Evolutionary conservation across 352 stramenopile species (phyloP).

Genomic region (Phytophthora sp.): DNA sequence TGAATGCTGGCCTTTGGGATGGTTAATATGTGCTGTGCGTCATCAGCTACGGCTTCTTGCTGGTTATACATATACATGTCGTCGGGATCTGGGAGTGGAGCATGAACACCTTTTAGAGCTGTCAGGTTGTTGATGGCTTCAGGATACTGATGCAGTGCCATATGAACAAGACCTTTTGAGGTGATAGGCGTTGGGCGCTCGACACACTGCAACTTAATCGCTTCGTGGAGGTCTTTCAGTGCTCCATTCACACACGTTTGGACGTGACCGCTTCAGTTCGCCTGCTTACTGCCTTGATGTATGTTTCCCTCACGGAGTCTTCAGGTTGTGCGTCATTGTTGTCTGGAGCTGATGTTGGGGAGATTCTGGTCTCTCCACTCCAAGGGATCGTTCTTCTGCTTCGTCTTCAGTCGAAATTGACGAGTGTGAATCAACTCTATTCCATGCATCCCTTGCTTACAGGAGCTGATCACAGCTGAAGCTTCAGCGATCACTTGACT

Average conservation of each 20-base stretch:
- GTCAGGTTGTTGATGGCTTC: conserved; percentile 54
- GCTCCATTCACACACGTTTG: conserved; percentile 22
- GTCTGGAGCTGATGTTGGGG: background rate
- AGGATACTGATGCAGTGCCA: conserved; percentile 36
- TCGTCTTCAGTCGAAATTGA: conserved; percentile 16
- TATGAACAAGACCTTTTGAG: conserved; percentile 51
- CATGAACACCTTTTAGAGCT: conserved; percentile 35
- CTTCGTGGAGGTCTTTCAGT: conserved; percentile 42
- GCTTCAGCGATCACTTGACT: conserved; percentile 28
- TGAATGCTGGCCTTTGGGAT: conserved; percentile 39
- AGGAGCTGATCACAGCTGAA: conserved; percentile 23
- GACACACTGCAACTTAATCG: conserved; percentile 25
- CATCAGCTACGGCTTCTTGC: conserved; percentile 18
- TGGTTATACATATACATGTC: conserved; percentile 23
- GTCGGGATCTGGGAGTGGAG: conserved; percentile 1
- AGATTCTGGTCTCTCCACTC: conserved; percentile 15
- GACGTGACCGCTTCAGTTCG: conserved; percentile 14
- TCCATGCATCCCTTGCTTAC: conserved; percentile 32
- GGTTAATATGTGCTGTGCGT: background rate
- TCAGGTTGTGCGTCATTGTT: conserved; percentile 11
- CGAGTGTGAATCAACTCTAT: conserved; percentile 21
- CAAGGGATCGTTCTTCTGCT: conserved; percentile 8
- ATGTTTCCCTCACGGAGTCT: conserved; percentile 7
- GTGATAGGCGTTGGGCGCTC: conserved; percentile 46
- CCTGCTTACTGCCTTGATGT: conserved; percentile 13